Percentiles rank a stretch among this genome's conserved stretches.
These are phyloP conservation scores for Phytophthora citricola DNA, from an alignment of 352 stramenopile species.

Conservation along the genomic window DNA sequence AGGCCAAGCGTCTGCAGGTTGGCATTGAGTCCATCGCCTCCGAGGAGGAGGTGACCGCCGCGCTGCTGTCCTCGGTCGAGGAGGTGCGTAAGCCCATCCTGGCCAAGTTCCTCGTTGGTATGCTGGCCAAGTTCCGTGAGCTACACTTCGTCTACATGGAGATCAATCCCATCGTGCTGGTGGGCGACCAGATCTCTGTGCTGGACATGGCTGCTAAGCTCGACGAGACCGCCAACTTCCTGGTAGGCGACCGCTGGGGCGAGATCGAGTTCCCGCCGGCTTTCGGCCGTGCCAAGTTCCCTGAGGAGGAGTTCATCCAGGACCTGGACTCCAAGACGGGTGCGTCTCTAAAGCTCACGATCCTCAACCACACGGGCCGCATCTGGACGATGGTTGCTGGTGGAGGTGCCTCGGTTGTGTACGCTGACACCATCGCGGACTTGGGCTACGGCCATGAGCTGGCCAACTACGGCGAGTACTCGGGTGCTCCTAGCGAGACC, in stretches of 20 bases:
- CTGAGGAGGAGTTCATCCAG: conserved; percentile 95
- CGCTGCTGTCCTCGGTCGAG: conserved; percentile 87
- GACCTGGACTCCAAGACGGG: conserved; percentile 96
- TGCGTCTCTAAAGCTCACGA: conserved; percentile 96
- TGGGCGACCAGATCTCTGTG: conserved; percentile 91
- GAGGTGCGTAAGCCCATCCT: conserved; percentile 79
- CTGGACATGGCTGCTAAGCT: conserved; percentile 97
- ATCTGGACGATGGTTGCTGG: conserved; percentile 98
- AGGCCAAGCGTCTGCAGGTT: conserved; percentile 92
- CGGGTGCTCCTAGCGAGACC: conserved; percentile 94
- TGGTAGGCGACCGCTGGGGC: conserved; percentile 94
- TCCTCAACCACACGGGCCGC: conserved; percentile 95
- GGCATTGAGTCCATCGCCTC: conserved; percentile 76
- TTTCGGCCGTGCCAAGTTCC: conserved; percentile 96
- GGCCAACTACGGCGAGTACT: conserved; percentile 99
- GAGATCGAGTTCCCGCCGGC: conserved; percentile 95
- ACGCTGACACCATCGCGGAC: conserved; percentile 98
- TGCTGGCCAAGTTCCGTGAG: conserved; percentile 94
- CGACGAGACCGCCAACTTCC: conserved; percentile 96
- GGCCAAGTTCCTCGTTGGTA: conserved; percentile 90
- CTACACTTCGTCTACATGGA: conserved; percentile 99
- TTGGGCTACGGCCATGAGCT: conserved; percentile 93
- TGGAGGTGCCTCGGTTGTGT: conserved; percentile 96
- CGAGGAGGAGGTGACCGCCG: conserved; percentile 69
- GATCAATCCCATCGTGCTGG: conserved; percentile 97